These are phyloP conservation scores for Dissophora ornata DNA, from an alignment of 192 early-diverging fungal species.

Conservation along the genomic window DNA sequence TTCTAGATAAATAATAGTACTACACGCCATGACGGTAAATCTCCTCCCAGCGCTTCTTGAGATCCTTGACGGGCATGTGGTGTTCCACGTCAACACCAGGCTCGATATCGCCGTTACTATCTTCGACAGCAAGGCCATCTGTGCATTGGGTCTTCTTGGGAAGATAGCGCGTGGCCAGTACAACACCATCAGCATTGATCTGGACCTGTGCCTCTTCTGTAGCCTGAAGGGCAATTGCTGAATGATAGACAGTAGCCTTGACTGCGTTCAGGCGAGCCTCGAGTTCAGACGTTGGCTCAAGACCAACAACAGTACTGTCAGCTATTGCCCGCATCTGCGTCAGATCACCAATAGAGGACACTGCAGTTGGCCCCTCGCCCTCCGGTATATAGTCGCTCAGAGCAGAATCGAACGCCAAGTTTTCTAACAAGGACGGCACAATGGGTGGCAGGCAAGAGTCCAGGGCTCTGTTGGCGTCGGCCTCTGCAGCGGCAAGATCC, in stretches of 20 bases:
- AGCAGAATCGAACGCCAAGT: neutral
- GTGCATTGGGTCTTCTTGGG: slow-evolving; percentile 1
- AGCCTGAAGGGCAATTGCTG: neutral
- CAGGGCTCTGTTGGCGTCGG: neutral
- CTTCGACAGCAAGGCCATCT: neutral
- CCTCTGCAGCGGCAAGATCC: neutral
- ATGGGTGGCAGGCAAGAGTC: neutral
- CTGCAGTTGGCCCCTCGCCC: neutral
- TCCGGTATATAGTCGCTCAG: slow-evolving; percentile 4
- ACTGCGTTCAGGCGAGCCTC: slow-evolving; percentile 11
- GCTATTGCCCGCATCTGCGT: slow-evolving; percentile 39
- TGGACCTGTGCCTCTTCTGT: neutral
- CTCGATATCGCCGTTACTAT: slow-evolving; percentile 1
- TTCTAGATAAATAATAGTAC: no score
- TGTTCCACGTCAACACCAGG: slow-evolving; percentile 27
- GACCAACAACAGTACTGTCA: slow-evolving; percentile 8
- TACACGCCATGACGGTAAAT: slow-evolving; percentile 14
- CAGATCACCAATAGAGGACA: slow-evolving; percentile 20
- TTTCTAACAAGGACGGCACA: neutral
- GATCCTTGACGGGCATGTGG: slow-evolving; percentile 34
- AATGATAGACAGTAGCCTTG: neutral
- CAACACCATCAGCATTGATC: slow-evolving; percentile 14
- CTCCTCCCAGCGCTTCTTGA: slow-evolving; percentile 47
- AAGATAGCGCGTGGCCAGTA: slow-evolving; percentile 28
- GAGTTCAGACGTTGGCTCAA: slow-evolving; percentile 8